A percentile compares a stretch with the other conserved stretches of the same genome.
Evolutionary conservation across 2,329 filamentous ascomycete species (phyloP).

Genomic region (Trichoderma harzianum): DNA sequence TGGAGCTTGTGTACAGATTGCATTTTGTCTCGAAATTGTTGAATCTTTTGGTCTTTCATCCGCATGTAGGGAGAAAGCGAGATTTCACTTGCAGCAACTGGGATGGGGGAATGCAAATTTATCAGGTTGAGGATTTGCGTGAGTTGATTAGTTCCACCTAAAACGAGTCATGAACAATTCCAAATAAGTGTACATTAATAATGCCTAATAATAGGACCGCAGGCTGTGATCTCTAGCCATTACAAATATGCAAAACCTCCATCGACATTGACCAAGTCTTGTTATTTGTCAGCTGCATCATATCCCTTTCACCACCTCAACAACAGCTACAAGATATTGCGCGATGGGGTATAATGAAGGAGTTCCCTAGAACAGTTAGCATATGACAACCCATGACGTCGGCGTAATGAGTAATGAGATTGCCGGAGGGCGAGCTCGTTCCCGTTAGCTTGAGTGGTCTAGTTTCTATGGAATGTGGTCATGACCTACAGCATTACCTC

Average conservation of each 20-base stretch:
- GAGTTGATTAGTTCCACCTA: background rate
- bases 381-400: background rate
- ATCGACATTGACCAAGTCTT: no score
- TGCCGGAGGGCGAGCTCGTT: background rate
- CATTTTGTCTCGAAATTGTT: conserved; percentile 1
- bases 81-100: background rate
- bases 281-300: background rate
- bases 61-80: background rate
- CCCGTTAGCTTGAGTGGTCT: background rate
- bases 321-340: background rate
- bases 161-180: background rate
- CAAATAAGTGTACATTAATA: background rate
- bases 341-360: background rate
- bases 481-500: background rate
- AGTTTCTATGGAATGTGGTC: background rate
- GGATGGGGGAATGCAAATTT: background rate
- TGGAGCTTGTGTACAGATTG: background rate
- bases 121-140: background rate
- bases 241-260: background rate
- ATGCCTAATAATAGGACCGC: background rate
- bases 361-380: background rate
- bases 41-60: background rate
- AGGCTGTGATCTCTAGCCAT: background rate
- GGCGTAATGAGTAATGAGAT: background rate
- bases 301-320: background rate